Evolutionary conservation across 441 rosid genomes (phyloP).

Genomic region (Adansonia rubrostipa): DNA sequence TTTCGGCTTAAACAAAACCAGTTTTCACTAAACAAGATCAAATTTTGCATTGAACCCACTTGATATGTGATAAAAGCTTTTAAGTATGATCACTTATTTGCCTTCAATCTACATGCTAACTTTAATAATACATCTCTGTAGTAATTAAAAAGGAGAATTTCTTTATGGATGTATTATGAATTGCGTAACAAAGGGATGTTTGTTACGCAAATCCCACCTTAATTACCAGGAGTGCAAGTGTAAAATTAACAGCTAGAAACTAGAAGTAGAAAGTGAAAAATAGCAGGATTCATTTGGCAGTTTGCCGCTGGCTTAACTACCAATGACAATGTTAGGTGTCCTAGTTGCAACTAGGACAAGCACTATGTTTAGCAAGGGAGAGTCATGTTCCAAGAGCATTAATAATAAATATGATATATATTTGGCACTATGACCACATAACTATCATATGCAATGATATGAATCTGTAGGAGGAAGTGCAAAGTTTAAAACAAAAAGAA

Average conservation of each 20-base stretch:
- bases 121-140: not conserved
- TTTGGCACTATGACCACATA: not conserved
- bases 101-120: not conserved
- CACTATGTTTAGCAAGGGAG: not conserved
- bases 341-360: not conserved
- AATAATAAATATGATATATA: not conserved
- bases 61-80: not conserved
- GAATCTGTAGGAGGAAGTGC: not conserved
- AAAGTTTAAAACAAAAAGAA: not conserved
- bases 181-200: not conserved
- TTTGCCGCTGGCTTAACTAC: not conserved
- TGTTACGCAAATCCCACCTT: not conserved
- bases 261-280: not conserved
- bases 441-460: slow-evolving; percentile 7
- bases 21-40: too few relatives aligned
- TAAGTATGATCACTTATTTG: not conserved
- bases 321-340: not conserved
- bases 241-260: not conserved
- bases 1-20: not conserved
- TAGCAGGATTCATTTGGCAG: not conserved
- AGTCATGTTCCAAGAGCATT: not conserved
- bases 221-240: not conserved
- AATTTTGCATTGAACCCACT: not conserved
- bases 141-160: not conserved
- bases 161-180: not conserved